These are phyloP conservation scores for Guillardia theta DNA, from an alignment of 78 protist genomes.

Conservation along the genomic window DNA sequence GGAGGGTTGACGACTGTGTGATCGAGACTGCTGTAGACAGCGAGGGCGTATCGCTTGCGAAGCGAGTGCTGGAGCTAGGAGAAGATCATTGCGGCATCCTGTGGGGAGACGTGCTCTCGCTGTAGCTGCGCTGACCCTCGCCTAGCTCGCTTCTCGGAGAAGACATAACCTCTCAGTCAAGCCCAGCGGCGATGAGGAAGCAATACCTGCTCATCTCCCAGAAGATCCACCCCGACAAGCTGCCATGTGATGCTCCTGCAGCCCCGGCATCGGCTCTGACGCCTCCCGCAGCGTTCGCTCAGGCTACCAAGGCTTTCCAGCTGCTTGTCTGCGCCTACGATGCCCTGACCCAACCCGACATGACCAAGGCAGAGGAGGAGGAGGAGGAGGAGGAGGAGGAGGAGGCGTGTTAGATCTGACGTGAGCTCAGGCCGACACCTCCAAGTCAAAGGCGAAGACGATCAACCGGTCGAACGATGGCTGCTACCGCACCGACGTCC, in stretches of 20 bases:
- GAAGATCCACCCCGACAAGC: not conserved
- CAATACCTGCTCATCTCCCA: constrained; percentile 27
- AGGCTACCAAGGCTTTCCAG: not conserved
- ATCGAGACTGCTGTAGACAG: too few relatives aligned
- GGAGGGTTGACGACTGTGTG: too few relatives aligned
- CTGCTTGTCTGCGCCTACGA: not conserved
- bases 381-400: too few relatives aligned
- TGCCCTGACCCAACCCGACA: not conserved
- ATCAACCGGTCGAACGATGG: not conserved
- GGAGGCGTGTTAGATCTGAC: too few relatives aligned
- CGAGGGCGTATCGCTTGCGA: not conserved
- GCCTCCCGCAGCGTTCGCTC: not conserved
- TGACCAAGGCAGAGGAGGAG: too few relatives aligned
- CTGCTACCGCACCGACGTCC: not conserved
- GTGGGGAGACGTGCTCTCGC: not conserved
- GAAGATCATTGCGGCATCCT: not conserved
- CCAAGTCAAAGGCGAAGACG: not conserved
- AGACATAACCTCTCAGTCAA: not conserved
- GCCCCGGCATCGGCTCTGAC: not conserved
- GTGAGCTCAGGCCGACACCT: not conserved
- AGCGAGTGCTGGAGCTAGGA: not conserved
- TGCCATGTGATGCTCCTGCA: not conserved
- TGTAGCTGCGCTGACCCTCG: not conserved
- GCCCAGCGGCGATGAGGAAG: not conserved
- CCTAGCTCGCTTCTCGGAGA: not conserved